These are phyloP conservation scores for Gypsophila paniculata DNA, from an alignment of 179 eudicot genomes.

Conservation along the genomic window DNA sequence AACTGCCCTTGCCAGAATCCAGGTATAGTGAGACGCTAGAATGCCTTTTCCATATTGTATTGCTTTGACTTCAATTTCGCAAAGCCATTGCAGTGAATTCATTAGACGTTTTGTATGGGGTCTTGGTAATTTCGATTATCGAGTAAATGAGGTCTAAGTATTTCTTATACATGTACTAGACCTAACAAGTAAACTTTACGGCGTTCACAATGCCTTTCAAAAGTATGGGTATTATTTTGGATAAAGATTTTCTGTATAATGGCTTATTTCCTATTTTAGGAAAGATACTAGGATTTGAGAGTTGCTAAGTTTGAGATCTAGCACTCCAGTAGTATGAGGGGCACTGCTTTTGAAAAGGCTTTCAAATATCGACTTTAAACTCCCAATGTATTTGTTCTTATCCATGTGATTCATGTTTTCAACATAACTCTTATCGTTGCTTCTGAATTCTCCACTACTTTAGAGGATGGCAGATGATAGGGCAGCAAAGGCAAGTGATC, in stretches of 20 bases:
- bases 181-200: background rate
- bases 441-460: slow-evolving; percentile 28
- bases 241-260: background rate
- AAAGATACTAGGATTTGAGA: background rate
- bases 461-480: slow-evolving; percentile 95
- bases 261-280: slow-evolving; percentile 6
- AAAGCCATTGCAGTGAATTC: background rate
- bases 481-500: slow-evolving; percentile 75
- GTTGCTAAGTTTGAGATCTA: slow-evolving; percentile 5
- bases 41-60: background rate
- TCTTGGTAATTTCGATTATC: background rate
- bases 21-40: slow-evolving; percentile 42
- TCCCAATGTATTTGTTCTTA: slow-evolving; percentile 7
- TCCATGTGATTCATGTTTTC: slow-evolving; percentile 7
- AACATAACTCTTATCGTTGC: slow-evolving; percentile 12
- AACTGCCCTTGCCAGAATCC: slow-evolving; percentile 82
- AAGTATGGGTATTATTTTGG: background rate
- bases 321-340: background rate
- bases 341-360: background rate
- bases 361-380: background rate
- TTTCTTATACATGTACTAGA: background rate
- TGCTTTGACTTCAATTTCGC: background rate
- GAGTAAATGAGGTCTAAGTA: background rate
- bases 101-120: background rate
- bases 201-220: background rate